A percentile compares a stretch with the other conserved stretches of the same genome.
phyloP scores from a whole-genome alignment of 2,329 filamentous ascomycete species.

The Neonectria faginata region DNA sequence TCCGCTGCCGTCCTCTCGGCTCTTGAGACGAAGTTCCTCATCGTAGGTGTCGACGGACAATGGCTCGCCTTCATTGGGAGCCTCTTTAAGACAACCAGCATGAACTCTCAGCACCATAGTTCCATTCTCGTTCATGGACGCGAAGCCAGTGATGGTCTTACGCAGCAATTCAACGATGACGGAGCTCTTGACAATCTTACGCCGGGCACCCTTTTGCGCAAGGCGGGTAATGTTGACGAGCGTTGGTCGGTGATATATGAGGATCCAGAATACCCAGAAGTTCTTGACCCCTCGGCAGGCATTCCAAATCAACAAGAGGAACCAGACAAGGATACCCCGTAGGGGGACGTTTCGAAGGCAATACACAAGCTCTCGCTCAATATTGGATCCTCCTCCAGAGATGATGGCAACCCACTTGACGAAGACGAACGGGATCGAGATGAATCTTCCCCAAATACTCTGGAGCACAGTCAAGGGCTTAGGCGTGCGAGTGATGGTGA shows the following conservation, averaged over 20 bases:
- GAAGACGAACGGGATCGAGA: slow-evolving; percentile 16
- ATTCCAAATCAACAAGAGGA: slow-evolving; percentile 25
- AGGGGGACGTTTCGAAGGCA: slow-evolving; percentile 16
- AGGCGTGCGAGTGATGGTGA: slow-evolving; percentile 8
- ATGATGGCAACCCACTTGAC: slow-evolving; percentile 34
- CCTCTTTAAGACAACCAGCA: slow-evolving; percentile 24
- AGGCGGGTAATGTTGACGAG: slow-evolving; percentile 30
- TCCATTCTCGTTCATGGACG: slow-evolving; percentile 14
- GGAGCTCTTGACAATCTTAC: slow-evolving; percentile 28
- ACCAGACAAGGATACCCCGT: slow-evolving; percentile 7
- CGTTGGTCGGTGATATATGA: slow-evolving; percentile 26
- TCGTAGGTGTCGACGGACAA: slow-evolving; percentile 28
- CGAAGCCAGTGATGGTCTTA: slow-evolving; percentile 30
- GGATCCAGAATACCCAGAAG: slow-evolving; percentile 34
- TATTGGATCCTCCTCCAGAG: slow-evolving; percentile 29
- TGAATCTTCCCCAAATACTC: slow-evolving; percentile 16
- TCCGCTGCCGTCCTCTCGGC: slow-evolving; percentile 11
- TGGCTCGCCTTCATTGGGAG: slow-evolving; percentile 13
- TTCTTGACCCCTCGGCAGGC: slow-evolving; percentile 27
- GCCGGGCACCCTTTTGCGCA: slow-evolving; percentile 29
- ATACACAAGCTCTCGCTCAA: slow-evolving; percentile 31
- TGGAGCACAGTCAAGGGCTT: slow-evolving; percentile 7
- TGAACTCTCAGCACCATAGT: slow-evolving; percentile 28
- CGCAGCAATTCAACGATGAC: slow-evolving; percentile 28
- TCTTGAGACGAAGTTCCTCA: slow-evolving; percentile 25